These are phyloP conservation scores for Kitagawia praeruptora DNA, from an alignment of 129 eudicot genomes.

Conservation along the genomic window DNA sequence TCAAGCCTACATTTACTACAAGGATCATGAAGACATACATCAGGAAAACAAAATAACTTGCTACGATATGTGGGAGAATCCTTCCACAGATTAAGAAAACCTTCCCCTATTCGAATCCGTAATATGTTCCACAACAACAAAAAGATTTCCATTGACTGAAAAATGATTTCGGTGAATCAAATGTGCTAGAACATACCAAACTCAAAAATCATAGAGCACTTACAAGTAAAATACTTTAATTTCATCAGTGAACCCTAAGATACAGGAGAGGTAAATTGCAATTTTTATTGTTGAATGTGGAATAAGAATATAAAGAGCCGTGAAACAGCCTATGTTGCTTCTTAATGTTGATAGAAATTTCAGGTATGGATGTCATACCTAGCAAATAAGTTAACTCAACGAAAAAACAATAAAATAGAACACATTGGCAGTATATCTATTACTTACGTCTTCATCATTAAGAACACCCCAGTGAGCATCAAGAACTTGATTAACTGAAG, in stretches of 20 bases:
- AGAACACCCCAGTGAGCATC: constrained; percentile 93
- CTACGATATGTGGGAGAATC: not conserved
- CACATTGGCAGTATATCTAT: not conserved
- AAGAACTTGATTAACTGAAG: constrained; percentile 49
- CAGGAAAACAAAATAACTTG: not conserved
- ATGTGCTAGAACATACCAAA: not conserved
- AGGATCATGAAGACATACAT: not conserved
- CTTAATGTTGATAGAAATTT: not conserved
- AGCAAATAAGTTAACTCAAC: not conserved
- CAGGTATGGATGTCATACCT: not conserved
- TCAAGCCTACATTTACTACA: not conserved
- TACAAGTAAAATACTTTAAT: not conserved
- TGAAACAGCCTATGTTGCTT: not conserved
- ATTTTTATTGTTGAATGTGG: not conserved
- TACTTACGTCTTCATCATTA: constrained; percentile 72
- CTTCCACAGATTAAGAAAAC: not conserved
- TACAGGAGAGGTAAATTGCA: not conserved
- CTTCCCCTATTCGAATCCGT: not conserved
- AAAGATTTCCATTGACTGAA: not conserved
- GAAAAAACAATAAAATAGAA: not conserved
- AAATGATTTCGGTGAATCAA: not conserved
- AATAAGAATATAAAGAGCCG: not conserved
- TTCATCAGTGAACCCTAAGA: not conserved
- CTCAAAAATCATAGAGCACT: not conserved
- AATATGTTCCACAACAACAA: not conserved